Base-by-base conservation (phyloP, 352 stramenopile genomes). In the Phytopythium oedochilum region DNA sequence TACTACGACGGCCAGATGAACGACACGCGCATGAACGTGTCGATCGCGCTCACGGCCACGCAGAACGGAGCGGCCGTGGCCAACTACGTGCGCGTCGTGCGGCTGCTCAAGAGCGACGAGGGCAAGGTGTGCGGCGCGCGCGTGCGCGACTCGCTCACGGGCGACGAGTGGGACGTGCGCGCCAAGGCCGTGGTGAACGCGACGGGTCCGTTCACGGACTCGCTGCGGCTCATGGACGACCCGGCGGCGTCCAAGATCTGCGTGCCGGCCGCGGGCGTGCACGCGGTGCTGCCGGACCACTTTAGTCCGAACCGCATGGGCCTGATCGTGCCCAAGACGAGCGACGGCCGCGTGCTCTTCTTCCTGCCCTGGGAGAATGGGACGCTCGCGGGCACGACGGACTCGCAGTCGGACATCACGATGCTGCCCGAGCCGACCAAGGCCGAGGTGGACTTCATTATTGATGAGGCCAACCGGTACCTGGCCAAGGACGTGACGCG, bases 311-410 rank as follows among this genome's bases (percentile, higher is more conserved):
- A 89, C 63, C 87, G 81, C 54, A 98, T 98, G 90, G 96, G 96
- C 1, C 71, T 98, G 18, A 98, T 99, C 64, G 92, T 98, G 46
- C 96, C 96, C 47, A 98, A 97, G 65, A 98, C 96, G 11, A 92
- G 83, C 32, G 96, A 99, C 61, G 92, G 92, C 28, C 86, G 94
- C 55, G 86, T 96, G 59, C 57, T 94, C 23, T 99, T 99, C 80
- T 98, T 99, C 73, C 63, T 99, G 58, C 96, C 96, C 23, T 99
- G 96, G 96, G 88, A 96, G 68, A 98, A 91, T 38, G 88, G 84
- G 56, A 98, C 94, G 49, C 72, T 98, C 18, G 86, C 88, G 10
- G 94, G 93, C 23, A 98, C 93, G 51, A 98, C 94, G 25, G 96
- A 99, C 73, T 96, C 86, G 36, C 73, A 86, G 57, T 96, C 86